Base-by-base conservation (phyloP, 805 yeast species). In the Vanderwaltozyma polyspora region DNA sequence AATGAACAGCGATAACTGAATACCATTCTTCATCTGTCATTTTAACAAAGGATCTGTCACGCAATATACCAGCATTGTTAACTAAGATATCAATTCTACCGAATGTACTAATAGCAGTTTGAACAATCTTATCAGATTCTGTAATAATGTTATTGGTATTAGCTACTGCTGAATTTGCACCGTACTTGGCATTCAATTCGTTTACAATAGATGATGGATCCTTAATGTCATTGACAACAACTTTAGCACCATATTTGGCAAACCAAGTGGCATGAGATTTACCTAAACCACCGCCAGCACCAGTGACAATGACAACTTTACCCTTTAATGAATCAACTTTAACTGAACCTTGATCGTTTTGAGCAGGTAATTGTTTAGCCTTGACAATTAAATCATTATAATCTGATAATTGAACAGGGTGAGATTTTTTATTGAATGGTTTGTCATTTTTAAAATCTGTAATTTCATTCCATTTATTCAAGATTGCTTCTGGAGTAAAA, bases 221-320 rank as follows among this genome's bases (percentile, higher is more conserved):
- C 46, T 64, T 70, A 43, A 89, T 77, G 58, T 89, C 97, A 57
- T 91, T 89, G 25, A 89, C 91, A 28, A 91, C 94, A 41, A 89
- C 91, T 63, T 79, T 85, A 19, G 96, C 96, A 41, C 97, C 98
- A 49, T 83, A 83, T 57, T 72, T 79, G 37, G 93, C 96, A 55
- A 81, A 79, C 55, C 74, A 69, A 33, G 74, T 61, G 3, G 97
- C 94, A 62, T 89, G 93, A 38, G 86, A 81, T 55, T 79, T 76
- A 42, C 98, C 98, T 48, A 89, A 70, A 31, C 98, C 98, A 32
- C 82, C 78, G 42, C 95, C 96, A 28, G 95, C 87, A 43, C 98
- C 98, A 13, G 97, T 89, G 36, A 89, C 74, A 38, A 89, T 71
- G 24, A 85, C 95, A 37, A 89, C 95, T 62, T 82, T 83, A 46